These are phyloP conservation scores for Pterocarpus santalinus DNA, from an alignment of 306 rosid genomes.

Conservation along the genomic window DNA sequence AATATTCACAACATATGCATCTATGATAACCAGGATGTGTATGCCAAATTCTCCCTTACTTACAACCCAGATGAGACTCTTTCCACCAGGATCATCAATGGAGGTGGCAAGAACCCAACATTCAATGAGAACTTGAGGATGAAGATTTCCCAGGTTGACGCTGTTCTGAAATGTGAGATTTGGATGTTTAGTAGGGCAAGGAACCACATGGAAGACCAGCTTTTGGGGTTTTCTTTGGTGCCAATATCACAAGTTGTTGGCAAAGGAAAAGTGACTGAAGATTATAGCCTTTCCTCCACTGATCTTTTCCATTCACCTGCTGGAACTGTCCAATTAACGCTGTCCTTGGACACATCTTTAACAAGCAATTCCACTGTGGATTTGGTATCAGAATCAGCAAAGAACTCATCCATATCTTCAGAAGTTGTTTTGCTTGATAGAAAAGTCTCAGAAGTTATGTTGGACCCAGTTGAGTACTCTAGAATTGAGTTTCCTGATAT, in stretches of 20 bases:
- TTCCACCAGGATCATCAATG: constrained; percentile 73
- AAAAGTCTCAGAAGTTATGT: constrained; percentile 60
- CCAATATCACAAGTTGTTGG: constrained; percentile 69
- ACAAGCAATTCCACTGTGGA: constrained; percentile 44
- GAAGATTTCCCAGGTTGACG: constrained; percentile 68
- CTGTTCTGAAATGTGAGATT: constrained; percentile 84
- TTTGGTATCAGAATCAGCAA: constrained; percentile 54
- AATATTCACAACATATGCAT: constrained; percentile 90
- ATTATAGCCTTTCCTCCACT: constrained; percentile 88
- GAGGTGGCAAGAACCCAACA: constrained; percentile 86
- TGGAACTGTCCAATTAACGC: constrained; percentile 79
- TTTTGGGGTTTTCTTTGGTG: constrained; percentile 82
- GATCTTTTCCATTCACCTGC: constrained; percentile 97
- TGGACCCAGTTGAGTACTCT: constrained; percentile 76
- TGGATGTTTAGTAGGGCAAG: constrained; percentile 91
- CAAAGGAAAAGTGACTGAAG: constrained; percentile 74
- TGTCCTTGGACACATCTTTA: constrained; percentile 62
- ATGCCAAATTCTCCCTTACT: constrained; percentile 88
- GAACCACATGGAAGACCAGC: constrained; percentile 81
- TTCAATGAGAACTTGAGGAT: constrained; percentile 77
- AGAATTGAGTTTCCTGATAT: constrained; percentile 92
- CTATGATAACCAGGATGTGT: constrained; percentile 88
- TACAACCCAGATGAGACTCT: constrained; percentile 80
- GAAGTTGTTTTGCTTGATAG: constrained; percentile 84
- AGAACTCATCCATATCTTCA: constrained; percentile 80